Conservation (phyloP, 768 basidiomycete species). For the Chalciporus sphaerocephalus region DNA sequence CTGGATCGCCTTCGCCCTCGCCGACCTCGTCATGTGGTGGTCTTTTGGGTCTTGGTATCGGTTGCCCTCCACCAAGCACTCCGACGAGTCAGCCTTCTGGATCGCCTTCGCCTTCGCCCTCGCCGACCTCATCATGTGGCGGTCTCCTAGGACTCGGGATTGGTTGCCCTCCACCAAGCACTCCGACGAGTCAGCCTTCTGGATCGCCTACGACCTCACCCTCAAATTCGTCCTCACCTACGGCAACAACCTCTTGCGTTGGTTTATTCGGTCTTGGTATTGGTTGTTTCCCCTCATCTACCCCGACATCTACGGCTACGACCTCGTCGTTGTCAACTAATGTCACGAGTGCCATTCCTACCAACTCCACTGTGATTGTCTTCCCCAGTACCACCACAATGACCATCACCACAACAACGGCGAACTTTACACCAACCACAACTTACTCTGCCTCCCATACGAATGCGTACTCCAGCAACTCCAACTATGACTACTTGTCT, state of each 20-base stretch:
- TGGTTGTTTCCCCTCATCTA: conserved; percentile 10
- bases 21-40: conserved; percentile 5
- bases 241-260: conserved; percentile 5
- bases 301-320: conserved; percentile 1
- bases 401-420: background rate
- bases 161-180: conserved; percentile 3
- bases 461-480: conserved; percentile 12
- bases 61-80: conserved; percentile 12
- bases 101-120: background rate
- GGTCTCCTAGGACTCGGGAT: conserved; percentile 11
- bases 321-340: conserved; percentile 11
- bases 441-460: conserved; percentile 18
- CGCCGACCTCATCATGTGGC: conserved; percentile 6
- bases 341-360: conserved; percentile 2
- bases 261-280: conserved; percentile 11
- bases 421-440: conserved; percentile 4
- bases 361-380: conserved; percentile 29
- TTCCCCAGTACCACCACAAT: conserved; percentile 24
- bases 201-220: background rate
- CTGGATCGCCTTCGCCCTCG: background rate
- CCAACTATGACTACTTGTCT: conserved; percentile 33
- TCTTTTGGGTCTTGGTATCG: conserved; percentile 9
- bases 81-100: background rate
- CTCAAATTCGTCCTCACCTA: no score
- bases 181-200: background rate